phyloP scores from a whole-genome alignment of 257 asterid genomes.

The Jacaranda mimosifolia region DNA sequence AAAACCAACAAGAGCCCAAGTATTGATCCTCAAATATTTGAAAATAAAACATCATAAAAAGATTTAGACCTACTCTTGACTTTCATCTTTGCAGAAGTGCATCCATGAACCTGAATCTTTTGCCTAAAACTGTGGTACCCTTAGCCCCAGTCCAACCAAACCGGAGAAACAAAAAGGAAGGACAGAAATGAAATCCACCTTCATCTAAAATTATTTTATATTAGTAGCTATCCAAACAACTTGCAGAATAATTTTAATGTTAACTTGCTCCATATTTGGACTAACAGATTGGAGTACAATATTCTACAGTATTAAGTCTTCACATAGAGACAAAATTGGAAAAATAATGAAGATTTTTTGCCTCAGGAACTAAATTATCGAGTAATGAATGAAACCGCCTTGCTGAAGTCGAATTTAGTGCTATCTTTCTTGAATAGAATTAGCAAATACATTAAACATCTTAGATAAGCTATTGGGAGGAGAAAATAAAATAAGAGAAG shows the following conservation, averaged over 20 bases:
- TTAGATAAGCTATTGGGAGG: neutral
- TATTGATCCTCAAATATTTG: neutral
- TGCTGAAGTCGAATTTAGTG: neutral
- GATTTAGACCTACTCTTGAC: neutral
- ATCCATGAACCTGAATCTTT: neutral
- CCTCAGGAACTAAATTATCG: neutral
- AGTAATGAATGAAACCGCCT: constrained; percentile 2
- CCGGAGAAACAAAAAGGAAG: neutral
- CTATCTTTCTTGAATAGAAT: constrained; percentile 8
- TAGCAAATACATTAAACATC: constrained; percentile 4
- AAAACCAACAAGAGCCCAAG: too few relatives aligned
- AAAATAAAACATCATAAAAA: constrained; percentile 4
- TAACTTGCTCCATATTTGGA: neutral
- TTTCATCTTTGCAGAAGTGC: neutral
- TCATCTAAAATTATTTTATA: too few relatives aligned
- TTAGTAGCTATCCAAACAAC: too few relatives aligned
- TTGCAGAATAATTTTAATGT: too few relatives aligned
- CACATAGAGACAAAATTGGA: neutral
- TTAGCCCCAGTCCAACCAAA: constrained; percentile 6
- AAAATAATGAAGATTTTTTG: neutral
- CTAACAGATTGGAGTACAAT: neutral
- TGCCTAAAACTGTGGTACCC: neutral
- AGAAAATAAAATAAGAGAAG: neutral
- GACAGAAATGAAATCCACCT: neutral
- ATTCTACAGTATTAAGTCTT: neutral